phyloP scores from a whole-genome alignment of 164 flowering plant species.

The Euptelea pleiosperma region DNA sequence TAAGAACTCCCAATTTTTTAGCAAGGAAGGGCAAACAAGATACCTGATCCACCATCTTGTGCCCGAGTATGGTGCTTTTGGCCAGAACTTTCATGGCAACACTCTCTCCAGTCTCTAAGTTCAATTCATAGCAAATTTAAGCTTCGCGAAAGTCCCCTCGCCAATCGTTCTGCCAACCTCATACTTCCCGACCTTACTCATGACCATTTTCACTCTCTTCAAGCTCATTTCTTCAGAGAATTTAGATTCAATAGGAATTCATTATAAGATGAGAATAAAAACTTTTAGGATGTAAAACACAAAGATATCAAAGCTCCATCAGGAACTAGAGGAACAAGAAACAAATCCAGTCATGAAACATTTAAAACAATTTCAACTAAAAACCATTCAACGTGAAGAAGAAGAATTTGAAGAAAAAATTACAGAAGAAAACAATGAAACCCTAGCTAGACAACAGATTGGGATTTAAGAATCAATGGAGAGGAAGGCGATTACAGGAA shows the following conservation, averaged over 20 bases:
- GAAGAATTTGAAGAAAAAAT: too few relatives aligned
- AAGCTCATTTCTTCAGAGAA: constrained; percentile 16
- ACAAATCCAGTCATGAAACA: too few relatives aligned
- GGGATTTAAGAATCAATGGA: too few relatives aligned
- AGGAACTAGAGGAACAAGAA: too few relatives aligned
- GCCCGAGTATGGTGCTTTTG: constrained; percentile 57
- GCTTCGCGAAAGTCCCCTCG: constrained; percentile 85
- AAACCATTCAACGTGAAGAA: too few relatives aligned
- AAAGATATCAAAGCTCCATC: neutral
- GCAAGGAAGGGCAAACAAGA: neutral
- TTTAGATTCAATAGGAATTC: neutral
- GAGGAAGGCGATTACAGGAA: too few relatives aligned
- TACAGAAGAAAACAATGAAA: too few relatives aligned
- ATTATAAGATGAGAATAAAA: neutral
- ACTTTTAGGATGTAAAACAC: neutral
- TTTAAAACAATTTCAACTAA: too few relatives aligned
- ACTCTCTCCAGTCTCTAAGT: constrained; percentile 60
- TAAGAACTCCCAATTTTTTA: neutral
- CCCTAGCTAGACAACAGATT: too few relatives aligned
- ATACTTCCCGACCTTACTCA: constrained; percentile 70
- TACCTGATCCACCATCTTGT: constrained; percentile 85
- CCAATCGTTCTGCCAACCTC: constrained; percentile 77
- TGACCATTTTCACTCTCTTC: constrained; percentile 30
- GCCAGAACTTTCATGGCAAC: constrained; percentile 72
- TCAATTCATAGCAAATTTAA: constrained; percentile 63